Percentiles rank a stretch among this genome's conserved stretches.
Evolutionary conservation across 345 rosid genomes (phyloP).

Genomic region (Arabidopsis suecica): DNA sequence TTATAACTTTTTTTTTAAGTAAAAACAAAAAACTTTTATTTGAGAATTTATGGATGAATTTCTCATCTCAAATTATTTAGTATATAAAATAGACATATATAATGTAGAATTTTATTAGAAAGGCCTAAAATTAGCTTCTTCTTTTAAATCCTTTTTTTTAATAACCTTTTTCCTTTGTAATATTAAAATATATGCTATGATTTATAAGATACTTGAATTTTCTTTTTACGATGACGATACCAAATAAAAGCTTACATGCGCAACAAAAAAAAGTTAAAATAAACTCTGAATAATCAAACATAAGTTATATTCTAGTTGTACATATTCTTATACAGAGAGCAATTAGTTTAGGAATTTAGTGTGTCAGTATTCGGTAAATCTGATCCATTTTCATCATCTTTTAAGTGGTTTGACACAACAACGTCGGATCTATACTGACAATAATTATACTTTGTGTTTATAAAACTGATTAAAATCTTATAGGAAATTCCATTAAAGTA

Average conservation of each 20-base stretch:
- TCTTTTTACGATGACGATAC: neutral
- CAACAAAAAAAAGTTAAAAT: neutral
- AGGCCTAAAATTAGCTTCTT: too few species aligned
- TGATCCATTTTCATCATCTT: conserved; percentile 1
- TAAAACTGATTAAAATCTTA: neutral
- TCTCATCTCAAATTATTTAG: neutral
- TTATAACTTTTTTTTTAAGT: neutral
- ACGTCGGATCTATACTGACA: neutral
- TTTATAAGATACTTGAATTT: neutral
- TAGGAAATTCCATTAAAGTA: neutral
- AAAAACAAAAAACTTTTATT: neutral
- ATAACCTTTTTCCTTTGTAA: neutral
- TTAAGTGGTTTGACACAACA: neutral
- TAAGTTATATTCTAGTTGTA: neutral
- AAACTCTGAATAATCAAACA: neutral
- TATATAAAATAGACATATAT: too few species aligned
- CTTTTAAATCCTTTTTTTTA: neutral
- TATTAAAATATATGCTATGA: neutral
- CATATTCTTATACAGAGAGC: neutral
- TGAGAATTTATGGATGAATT: neutral
- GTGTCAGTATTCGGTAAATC: conserved; percentile 13
- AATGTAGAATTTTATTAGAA: too few species aligned
- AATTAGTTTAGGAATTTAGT: neutral
- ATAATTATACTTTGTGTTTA: neutral
- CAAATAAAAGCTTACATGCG: neutral